phyloP scores from a whole-genome alignment of 371 early-diverging fungal genomes.

The Nematocida sp. region DNA sequence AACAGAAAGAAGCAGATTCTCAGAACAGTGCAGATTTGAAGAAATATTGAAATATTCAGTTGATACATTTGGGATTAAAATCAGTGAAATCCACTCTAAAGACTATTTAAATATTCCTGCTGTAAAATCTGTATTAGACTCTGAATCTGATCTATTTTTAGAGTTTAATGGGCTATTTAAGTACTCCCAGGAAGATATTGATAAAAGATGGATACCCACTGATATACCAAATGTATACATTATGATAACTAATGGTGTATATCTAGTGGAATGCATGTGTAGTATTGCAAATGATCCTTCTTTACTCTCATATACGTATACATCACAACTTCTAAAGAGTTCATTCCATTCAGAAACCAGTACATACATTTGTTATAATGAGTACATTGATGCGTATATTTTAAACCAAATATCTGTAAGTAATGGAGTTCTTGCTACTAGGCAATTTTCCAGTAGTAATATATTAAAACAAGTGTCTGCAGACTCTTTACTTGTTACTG shows the following conservation, averaged over 20 bases:
- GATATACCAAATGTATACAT: not conserved
- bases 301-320: not conserved
- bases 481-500: not conserved
- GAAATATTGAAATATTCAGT: slow-evolving; percentile 11
- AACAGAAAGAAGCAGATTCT: not conserved
- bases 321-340: not conserved
- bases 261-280: not conserved
- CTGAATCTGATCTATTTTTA: no score
- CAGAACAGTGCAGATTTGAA: not conserved
- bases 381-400: not conserved
- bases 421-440: not conserved
- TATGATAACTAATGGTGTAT: not conserved
- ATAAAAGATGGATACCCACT: not conserved
- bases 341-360: not conserved
- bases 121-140: no score
- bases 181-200: no score
- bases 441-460: not conserved
- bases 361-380: not conserved
- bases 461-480: not conserved
- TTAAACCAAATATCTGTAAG: not conserved
- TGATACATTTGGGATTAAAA: slow-evolving; percentile 2
- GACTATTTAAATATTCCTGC: no score
- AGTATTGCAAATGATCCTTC: slow-evolving; percentile 7
- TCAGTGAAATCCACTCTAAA: not conserved
- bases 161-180: no score